Conservation (phyloP, 306 rosid species). For the Ammopiptanthus mongolicus region DNA sequence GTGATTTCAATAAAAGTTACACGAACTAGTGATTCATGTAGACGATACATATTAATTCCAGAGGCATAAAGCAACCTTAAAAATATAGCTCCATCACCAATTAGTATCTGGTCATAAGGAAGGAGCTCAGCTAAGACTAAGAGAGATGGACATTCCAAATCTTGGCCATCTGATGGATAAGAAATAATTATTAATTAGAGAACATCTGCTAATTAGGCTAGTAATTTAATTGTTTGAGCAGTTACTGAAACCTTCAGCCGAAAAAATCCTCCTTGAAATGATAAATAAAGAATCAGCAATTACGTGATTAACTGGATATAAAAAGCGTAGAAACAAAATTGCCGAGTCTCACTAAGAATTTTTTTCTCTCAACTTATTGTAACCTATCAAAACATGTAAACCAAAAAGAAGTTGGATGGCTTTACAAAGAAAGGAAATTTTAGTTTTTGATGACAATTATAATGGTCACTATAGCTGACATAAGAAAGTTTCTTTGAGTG, state of each 20-base stretch:
- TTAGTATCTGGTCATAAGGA: neutral
- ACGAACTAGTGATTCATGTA: neutral
- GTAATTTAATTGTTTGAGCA: neutral
- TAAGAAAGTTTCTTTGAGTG: neutral
- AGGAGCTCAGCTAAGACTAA: neutral
- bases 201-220: too few relatives aligned
- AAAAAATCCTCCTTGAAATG: neutral
- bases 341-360: neutral
- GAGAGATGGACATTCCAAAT: neutral
- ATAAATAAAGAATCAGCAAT: neutral
- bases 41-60: neutral
- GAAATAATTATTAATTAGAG: too few relatives aligned
- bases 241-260: neutral
- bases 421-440: neutral
- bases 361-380: neutral
- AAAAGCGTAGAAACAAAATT: neutral
- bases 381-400: neutral
- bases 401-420: neutral
- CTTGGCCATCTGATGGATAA: too few relatives aligned
- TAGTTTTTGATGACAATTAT: neutral
- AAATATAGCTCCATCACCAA: neutral
- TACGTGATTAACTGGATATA: neutral
- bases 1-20: neutral
- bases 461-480: conserved; percentile 7
- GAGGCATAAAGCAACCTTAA: neutral